Percentiles rank a stretch among this genome's conserved stretches.
These are phyloP conservation scores for barley (Hordeum vulgare) DNA, from an alignment of 176 grass and related monocot species.

Conservation along the genomic window DNA sequence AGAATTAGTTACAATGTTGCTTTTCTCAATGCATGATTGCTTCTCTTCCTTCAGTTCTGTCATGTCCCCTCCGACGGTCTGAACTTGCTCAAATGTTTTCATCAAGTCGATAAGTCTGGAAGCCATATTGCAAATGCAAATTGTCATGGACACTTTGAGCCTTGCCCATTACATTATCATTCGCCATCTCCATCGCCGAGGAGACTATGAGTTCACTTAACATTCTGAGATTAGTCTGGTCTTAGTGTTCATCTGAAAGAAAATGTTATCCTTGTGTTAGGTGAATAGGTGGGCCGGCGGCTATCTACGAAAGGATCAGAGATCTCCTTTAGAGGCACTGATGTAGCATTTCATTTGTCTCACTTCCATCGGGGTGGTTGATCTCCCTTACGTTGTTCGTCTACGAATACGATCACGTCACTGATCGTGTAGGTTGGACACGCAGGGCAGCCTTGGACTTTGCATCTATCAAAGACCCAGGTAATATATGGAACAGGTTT, in stretches of 20 bases:
- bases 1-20: neutral
- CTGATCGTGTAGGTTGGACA: neutral
- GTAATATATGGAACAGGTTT: neutral
- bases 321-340: neutral
- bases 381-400: conserved; percentile 7
- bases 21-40: neutral
- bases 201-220: neutral
- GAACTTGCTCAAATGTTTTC: neutral
- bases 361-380: conserved; percentile 16
- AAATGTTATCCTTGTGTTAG: conserved; percentile 24
- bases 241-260: neutral
- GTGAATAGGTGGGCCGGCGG: conserved; percentile 31
- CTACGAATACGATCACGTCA: conserved; percentile 9
- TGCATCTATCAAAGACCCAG: neutral
- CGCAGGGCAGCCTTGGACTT: conserved; percentile 1
- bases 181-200: neutral
- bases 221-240: conserved; percentile 27
- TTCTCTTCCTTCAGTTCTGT: neutral
- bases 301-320: neutral
- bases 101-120: neutral
- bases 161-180: neutral
- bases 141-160: neutral
- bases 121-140: neutral
- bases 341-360: conserved; percentile 11
- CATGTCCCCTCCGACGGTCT: neutral